Conservation (phyloP, 495 filamentous ascomycete genomes). For the Penicillium simplicissimum region DNA sequence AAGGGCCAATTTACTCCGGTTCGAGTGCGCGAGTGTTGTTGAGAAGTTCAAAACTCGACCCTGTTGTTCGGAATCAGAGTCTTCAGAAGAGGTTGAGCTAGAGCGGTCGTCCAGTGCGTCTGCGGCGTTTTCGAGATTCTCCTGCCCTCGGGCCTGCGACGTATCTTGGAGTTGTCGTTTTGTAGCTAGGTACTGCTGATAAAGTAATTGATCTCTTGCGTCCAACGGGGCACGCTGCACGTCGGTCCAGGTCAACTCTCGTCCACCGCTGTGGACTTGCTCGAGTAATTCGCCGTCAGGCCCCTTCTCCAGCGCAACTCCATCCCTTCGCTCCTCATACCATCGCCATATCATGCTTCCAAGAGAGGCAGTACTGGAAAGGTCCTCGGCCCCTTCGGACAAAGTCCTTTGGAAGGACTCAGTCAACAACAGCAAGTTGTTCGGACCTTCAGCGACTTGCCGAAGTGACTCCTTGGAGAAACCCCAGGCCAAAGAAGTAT, state of each 20-base stretch:
- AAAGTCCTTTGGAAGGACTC: conserved; percentile 57
- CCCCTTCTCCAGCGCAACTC: conserved; percentile 58
- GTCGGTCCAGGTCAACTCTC: conserved; percentile 58
- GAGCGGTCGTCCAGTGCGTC: conserved; percentile 84
- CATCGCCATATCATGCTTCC: conserved; percentile 67
- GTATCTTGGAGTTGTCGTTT: conserved; percentile 78
- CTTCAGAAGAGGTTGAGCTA: conserved; percentile 80
- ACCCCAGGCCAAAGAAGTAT: conserved; percentile 89
- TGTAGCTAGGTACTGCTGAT: conserved; percentile 88
- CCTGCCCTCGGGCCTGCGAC: conserved; percentile 63
- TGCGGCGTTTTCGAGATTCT: conserved; percentile 64
- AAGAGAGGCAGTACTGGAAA: conserved; percentile 40
- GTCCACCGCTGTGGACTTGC: conserved; percentile 64
- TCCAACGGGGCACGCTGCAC: conserved; percentile 64
- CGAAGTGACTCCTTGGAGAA: conserved; percentile 87
- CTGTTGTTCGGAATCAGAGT: conserved; percentile 87
- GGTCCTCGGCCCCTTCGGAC: conserved; percentile 33
- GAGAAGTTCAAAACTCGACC: conserved; percentile 89
- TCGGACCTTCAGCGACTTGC: conserved; percentile 67
- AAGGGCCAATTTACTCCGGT: conserved; percentile 75
- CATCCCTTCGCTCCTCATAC: conserved; percentile 67
- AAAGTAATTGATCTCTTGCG: conserved; percentile 71
- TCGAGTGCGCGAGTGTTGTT: conserved; percentile 74
- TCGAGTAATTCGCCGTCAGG: conserved; percentile 62
- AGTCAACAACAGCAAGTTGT: conserved; percentile 83